Percentiles rank a stretch among this genome's conserved stretches.
These are phyloP conservation scores for Boletellus sp. DNA, from an alignment of 1,284 basidiomycete genomes.

Conservation along the genomic window DNA sequence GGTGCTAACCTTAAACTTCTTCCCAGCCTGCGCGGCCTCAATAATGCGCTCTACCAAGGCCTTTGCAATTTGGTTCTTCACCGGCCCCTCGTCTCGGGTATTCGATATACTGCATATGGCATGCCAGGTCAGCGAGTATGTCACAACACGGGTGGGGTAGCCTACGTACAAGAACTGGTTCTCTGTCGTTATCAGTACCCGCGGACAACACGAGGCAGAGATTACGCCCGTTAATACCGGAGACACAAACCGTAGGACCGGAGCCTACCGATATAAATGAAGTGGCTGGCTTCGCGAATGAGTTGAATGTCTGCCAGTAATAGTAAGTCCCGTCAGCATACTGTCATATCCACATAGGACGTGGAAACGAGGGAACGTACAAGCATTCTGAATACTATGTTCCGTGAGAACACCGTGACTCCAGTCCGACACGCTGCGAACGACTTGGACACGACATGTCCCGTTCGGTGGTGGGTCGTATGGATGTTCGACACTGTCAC, in stretches of 20 bases:
- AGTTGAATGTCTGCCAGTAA: constrained; percentile 63
- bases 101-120: constrained; percentile 62
- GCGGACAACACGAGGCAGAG: constrained; percentile 9
- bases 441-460: constrained; percentile 68
- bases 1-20: constrained; percentile 71
- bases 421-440: constrained; percentile 87
- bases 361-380: constrained; percentile 46
- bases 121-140: constrained; percentile 13
- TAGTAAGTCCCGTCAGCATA: background rate
- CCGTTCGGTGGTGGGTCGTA: constrained; percentile 45
- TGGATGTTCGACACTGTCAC: constrained; percentile 35
- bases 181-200: constrained; percentile 44
- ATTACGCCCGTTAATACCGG: constrained; percentile 8
- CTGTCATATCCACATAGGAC: constrained; percentile 5
- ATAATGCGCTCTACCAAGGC: constrained; percentile 84
- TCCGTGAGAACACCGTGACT: constrained; percentile 86
- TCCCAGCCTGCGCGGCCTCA: constrained; percentile 64
- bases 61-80: constrained; percentile 79
- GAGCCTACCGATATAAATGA: constrained; percentile 79
- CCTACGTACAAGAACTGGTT: constrained; percentile 88
- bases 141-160: background rate
- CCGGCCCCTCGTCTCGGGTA: constrained; percentile 59
- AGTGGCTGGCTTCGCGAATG: constrained; percentile 82
- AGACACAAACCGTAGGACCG: background rate
- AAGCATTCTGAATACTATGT: constrained; percentile 82